phyloP scores from a whole-genome alignment of 1,284 basidiomycete species.

The Cystobasidium slooffiae region DNA sequence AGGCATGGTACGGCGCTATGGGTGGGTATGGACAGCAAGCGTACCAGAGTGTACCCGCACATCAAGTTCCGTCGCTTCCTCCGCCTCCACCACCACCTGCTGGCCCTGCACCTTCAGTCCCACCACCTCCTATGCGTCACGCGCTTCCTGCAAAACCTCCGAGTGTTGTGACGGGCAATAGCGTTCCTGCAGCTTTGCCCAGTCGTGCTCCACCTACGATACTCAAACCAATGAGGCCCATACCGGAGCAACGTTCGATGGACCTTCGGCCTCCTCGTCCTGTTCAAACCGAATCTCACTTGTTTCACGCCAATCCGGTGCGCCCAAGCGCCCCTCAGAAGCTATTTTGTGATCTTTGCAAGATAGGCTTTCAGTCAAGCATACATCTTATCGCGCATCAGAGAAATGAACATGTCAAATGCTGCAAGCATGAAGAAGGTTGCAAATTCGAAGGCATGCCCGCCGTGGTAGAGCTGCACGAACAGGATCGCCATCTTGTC shows the following conservation, averaged over 20 bases:
- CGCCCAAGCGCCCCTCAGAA: neutral
- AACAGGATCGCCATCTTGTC: conserved; percentile 87
- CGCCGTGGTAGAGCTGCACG: conserved; percentile 77
- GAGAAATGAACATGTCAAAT: conserved; percentile 37
- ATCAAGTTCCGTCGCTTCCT: neutral
- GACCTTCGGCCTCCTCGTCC: neutral
- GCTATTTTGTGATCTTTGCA: conserved; percentile 19
- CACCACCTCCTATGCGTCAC: conserved; percentile 6
- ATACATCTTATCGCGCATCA: conserved; percentile 34
- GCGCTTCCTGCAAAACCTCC: conserved; percentile 16
- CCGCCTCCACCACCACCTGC: neutral
- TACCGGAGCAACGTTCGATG: neutral
- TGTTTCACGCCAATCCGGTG: neutral
- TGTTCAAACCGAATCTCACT: conserved; percentile 5
- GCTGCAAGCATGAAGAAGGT: conserved; percentile 56
- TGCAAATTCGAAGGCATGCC: conserved; percentile 76
- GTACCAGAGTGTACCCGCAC: neutral
- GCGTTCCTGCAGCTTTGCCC: neutral
- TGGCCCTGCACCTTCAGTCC: conserved; percentile 11
- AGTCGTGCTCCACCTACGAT: neutral
- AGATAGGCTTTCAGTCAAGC: conserved; percentile 2
- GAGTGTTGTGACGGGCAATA: neutral
- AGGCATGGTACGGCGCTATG: too few relatives aligned
- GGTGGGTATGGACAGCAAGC: neutral
- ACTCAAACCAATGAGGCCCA: conserved; percentile 3